Evolutionary conservation across 495 filamentous ascomycete genomes (phyloP).

Genomic region (Penicillium roqueforti): DNA sequence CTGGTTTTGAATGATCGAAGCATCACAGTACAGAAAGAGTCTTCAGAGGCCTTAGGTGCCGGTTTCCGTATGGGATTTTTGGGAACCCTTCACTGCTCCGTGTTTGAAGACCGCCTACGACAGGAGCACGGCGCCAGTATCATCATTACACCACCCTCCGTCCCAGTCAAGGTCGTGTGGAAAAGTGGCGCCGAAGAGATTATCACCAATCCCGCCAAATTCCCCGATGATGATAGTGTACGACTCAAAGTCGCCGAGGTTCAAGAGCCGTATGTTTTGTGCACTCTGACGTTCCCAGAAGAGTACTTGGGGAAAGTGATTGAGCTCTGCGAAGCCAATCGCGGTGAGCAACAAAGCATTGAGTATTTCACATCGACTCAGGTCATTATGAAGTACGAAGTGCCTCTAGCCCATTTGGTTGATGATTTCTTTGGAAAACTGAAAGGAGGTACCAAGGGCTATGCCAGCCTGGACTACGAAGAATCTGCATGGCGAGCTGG

Average conservation of each 20-base stretch:
- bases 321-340: constrained; percentile 86
- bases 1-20: constrained; percentile 91
- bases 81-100: constrained; percentile 94
- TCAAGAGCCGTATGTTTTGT: constrained; percentile 81
- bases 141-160: constrained; percentile 94
- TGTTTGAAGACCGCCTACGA: constrained; percentile 93
- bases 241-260: constrained; percentile 57
- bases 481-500: constrained; percentile 82
- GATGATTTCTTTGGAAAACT: constrained; percentile 98
- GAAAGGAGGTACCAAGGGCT: constrained; percentile 80
- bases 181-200: constrained; percentile 66
- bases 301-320: constrained; percentile 93
- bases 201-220: constrained; percentile 79
- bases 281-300: constrained; percentile 86
- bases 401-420: constrained; percentile 83
- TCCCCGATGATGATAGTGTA: constrained; percentile 68
- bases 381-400: constrained; percentile 89
- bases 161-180: constrained; percentile 83
- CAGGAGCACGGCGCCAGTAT: constrained; percentile 94
- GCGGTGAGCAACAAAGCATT: constrained; percentile 78
- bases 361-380: constrained; percentile 92
- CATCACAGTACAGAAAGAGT: constrained; percentile 89
- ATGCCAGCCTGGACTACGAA: constrained; percentile 89
- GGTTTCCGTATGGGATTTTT: constrained; percentile 93
- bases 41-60: constrained; percentile 85